These are phyloP conservation scores for Erigeron philadelphicus DNA, from an alignment of 140 eudicot species.

Conservation along the genomic window DNA sequence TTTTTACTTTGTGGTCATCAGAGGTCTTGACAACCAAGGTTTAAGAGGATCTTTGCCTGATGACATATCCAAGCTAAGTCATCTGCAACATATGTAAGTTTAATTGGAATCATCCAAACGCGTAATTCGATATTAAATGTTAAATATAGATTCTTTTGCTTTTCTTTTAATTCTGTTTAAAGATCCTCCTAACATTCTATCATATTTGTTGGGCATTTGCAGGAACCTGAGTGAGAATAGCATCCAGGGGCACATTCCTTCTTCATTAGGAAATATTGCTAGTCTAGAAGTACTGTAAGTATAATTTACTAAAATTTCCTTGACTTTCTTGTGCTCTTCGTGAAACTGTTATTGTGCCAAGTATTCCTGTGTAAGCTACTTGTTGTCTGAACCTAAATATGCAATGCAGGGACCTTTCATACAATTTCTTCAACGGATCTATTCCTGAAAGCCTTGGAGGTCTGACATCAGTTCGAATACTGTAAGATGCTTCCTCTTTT, in stretches of 20 bases:
- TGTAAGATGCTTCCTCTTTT: slow-evolving; percentile 48
- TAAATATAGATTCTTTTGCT: too few species aligned
- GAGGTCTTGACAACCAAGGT: slow-evolving; percentile 93
- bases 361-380: not conserved
- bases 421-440: slow-evolving; percentile 78
- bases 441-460: slow-evolving; percentile 94
- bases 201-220: slow-evolving; percentile 23
- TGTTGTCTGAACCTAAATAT: slow-evolving; percentile 8
- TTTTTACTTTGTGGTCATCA: slow-evolving; percentile 31
- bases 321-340: not conserved
- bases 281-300: slow-evolving; percentile 73
- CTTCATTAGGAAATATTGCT: slow-evolving; percentile 63
- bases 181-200: not conserved
- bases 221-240: slow-evolving; percentile 93
- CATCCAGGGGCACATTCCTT: slow-evolving; percentile 73
- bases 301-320: not conserved
- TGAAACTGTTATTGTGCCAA: not conserved
- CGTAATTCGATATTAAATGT: too few species aligned
- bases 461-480: slow-evolving; percentile 55
- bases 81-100: slow-evolving; percentile 81
- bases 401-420: slow-evolving; percentile 81
- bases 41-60: slow-evolving; percentile 74
- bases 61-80: slow-evolving; percentile 62
- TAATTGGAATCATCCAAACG: not conserved
- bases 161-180: not conserved